Percentiles rank a stretch among this genome's conserved stretches.
Evolutionary conservation across 768 basidiomycete genomes (phyloP).

Genomic region (Amanita thiersii): DNA sequence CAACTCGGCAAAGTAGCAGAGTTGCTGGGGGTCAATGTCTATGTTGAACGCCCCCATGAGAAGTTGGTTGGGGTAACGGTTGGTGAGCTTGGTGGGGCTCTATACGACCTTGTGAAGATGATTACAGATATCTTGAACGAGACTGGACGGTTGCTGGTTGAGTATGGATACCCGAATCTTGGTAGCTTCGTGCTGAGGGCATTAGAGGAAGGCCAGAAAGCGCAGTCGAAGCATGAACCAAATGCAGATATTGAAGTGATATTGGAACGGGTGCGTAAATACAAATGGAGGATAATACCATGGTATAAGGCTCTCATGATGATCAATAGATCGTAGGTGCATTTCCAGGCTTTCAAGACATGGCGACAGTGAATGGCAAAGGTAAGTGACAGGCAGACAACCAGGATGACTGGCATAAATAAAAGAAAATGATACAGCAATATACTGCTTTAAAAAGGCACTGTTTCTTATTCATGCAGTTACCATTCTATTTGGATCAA

Average conservation of each 20-base stretch:
- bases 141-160: constrained; percentile 60
- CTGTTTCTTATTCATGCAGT: constrained; percentile 74
- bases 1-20: constrained; percentile 55
- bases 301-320: constrained; percentile 2
- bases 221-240: constrained; percentile 15
- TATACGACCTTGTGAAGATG: constrained; percentile 66
- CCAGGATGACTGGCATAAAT: constrained; percentile 8
- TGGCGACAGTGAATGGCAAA: constrained; percentile 54
- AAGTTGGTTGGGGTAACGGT: constrained; percentile 61
- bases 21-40: constrained; percentile 61
- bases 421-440: constrained; percentile 36
- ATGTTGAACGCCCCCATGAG: constrained; percentile 65
- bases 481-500: constrained; percentile 53
- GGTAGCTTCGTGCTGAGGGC: constrained; percentile 70
- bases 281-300: neutral
- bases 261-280: constrained; percentile 48
- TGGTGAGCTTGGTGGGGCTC: constrained; percentile 67
- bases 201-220: constrained; percentile 44
- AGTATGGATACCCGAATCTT: constrained; percentile 56
- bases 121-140: constrained; percentile 58
- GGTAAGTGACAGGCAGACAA: constrained; percentile 35
- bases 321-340: constrained; percentile 57
- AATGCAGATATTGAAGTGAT: constrained; percentile 44
- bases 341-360: constrained; percentile 79
- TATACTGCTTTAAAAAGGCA: constrained; percentile 89